Evolutionary conservation across 495 filamentous ascomycete genomes (phyloP).

Genomic region (Neurospora africana): DNA sequence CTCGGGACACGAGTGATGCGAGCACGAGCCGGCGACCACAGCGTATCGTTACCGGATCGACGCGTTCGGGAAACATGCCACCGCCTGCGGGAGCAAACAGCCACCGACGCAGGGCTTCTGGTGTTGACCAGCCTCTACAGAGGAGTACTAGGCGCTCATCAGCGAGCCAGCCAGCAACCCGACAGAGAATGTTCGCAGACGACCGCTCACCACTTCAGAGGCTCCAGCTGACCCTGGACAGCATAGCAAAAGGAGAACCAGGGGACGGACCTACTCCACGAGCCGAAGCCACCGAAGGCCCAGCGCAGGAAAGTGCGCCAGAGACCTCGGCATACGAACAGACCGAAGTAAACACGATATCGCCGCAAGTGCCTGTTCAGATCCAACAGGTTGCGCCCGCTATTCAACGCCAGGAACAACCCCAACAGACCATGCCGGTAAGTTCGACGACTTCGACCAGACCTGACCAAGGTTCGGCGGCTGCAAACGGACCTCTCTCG

Average conservation of each 20-base stretch:
- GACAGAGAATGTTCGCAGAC: slow-evolving; percentile 49
- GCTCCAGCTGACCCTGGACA: slow-evolving; percentile 75
- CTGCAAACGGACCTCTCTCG: slow-evolving; percentile 21
- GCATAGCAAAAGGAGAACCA: slow-evolving; percentile 88
- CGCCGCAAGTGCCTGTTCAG: slow-evolving; percentile 16
- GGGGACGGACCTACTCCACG: slow-evolving; percentile 41
- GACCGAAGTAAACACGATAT: slow-evolving; percentile 8
- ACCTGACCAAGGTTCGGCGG: slow-evolving; percentile 2
- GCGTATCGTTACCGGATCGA: slow-evolving; percentile 14
- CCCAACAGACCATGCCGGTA: neutral
- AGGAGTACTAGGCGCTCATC: slow-evolving; percentile 16
- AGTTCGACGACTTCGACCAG: slow-evolving; percentile 13
- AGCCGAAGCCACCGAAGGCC: slow-evolving; percentile 62
- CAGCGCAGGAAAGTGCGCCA: slow-evolving; percentile 37
- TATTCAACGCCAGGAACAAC: slow-evolving; percentile 3
- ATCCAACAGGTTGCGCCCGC: slow-evolving; percentile 6
- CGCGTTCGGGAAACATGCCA: slow-evolving; percentile 4
- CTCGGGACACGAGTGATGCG: slow-evolving; percentile 19
- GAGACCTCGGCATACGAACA: slow-evolving; percentile 3
- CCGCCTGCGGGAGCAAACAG: slow-evolving; percentile 8
- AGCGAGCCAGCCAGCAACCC: slow-evolving; percentile 11
- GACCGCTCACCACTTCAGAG: slow-evolving; percentile 85
- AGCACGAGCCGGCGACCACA: slow-evolving; percentile 15
- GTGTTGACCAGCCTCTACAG: slow-evolving; percentile 19
- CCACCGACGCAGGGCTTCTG: slow-evolving; percentile 19